Base-by-base conservation (phyloP, 192 early-diverging fungal species). In the Mortierella claussenii region DNA sequence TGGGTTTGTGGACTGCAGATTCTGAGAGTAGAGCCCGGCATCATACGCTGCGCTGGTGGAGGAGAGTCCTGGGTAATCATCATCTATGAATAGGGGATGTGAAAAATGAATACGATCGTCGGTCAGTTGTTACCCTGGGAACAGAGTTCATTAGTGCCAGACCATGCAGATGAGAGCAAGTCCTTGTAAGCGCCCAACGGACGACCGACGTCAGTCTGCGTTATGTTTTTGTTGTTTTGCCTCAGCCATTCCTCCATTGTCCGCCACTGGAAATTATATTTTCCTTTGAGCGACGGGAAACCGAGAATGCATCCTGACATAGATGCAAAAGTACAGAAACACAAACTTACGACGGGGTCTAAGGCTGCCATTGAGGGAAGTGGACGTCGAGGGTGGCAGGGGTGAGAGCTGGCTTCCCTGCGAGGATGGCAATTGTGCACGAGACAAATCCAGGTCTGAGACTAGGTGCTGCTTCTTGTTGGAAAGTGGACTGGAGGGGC, bases 241-340 rank as follows among this genome's bases (percentile, higher is more conserved):
- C n/a, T n/a, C n/a, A n/a, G n/a, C n/a, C n/a, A n/a, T n/a, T n/a
- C n/a, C n/a, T n/a, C n/a, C n/a, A n/a, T n/a, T n/a, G n/a, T n/a
- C n/a, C n/a, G n/a, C 31, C 28, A 54, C 31, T 55, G 59, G 60
- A 63, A 71, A 55, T 63, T 71, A 71, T 57, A 63, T 69, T 46
- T 69, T 71, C 69, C 69, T 70, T 62, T 56, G 37, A 51, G 50
- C 49, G 49, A 43, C n/a, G 0, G 9, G 31, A 20, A 36, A 51
- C 32, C 20, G 37, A 26, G 34, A n/a, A n/a, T n/a, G n/a, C n/a
- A n/a, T n/a, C n/a, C n/a, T n/a, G n/a, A n/a, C n/a, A n/a, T n/a
- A n/a, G n/a, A 32, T 48, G 10, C 27, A 17, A 24, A 42, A 18
- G 46, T 26, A 53, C 36, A 51, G 24, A 54, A 46, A 26, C 36